Evolutionary conservation across 495 filamentous ascomycete species (phyloP), one percentile per base, ranked within the genome.

Genomic region (Neurospora sp.): DNA sequence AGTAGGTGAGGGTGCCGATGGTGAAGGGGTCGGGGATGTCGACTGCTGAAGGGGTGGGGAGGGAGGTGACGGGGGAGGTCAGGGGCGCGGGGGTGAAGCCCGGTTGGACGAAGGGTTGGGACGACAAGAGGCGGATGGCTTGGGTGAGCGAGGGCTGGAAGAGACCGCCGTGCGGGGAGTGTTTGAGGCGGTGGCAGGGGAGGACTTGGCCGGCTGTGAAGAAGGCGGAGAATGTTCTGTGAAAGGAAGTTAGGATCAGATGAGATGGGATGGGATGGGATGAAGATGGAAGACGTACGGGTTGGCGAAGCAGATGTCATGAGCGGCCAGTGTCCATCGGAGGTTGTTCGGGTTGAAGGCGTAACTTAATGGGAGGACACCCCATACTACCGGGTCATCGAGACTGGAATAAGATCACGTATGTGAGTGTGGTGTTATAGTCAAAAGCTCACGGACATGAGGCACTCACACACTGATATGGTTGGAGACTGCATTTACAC

Each of bases 361-460:
- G 74, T 94, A 91, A 53, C 86, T 82, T 31, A 90, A 79, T 5
- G 96, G 96, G 9, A 99, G 85, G 18, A 93, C 84, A 42, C 94
- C 95, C 94, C 94, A 99, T 70, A 97, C 88, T 61, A 98, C 80
- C 10, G 96, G 96, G 84, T 99, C 96, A 82, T 99, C 96, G 76
- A 98, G 84, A 65, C 95, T 98, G 27, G 27, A 27, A 27, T 27
- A 27, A 27, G 27, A 27, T 27, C 27, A 27, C 27, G 27, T 27
- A 27, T 27, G 27, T 27, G 27, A 27, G 27, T 27, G 27, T 27
- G 27, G 27, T 27, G 27, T 27, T 27, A 27, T 27, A 27, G 22
- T 65, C 18, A 12, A 8, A 48, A 39, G 16, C 22, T 82, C 77
- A 76, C 81, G 20, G 46, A 31, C 11, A 11, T 35, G 44, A 40